These are phyloP conservation scores for Kuraishia capsulata DNA, from an alignment of 805 yeast species.

Conservation along the genomic window DNA sequence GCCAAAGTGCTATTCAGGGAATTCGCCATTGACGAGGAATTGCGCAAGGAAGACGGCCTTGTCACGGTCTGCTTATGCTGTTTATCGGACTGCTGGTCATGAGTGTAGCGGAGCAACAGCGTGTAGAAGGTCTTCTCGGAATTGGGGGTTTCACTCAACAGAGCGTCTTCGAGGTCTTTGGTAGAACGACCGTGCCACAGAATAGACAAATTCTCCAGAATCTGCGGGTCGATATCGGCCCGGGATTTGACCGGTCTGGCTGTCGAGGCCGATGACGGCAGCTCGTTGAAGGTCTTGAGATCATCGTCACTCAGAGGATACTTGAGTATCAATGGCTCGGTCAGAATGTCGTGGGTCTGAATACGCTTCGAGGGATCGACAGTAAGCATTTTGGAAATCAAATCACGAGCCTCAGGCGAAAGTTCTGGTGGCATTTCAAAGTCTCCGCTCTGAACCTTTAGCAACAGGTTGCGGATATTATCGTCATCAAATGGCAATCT, in stretches of 20 bases:
- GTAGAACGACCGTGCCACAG: slow-evolving; percentile 48
- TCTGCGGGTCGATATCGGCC: slow-evolving; percentile 41
- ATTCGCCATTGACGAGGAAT: slow-evolving; percentile 10
- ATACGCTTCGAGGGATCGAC: slow-evolving; percentile 68
- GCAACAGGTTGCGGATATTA: slow-evolving; percentile 56
- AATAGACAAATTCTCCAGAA: slow-evolving; percentile 44
- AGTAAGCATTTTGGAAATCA: slow-evolving; percentile 55
- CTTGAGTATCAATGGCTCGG: slow-evolving; percentile 45
- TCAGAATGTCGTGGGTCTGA: slow-evolving; percentile 53
- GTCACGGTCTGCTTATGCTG: neutral
- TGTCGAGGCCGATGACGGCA: slow-evolving; percentile 50
- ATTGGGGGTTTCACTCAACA: slow-evolving; percentile 18
- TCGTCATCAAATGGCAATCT: slow-evolving; percentile 81
- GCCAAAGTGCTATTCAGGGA: slow-evolving; percentile 11
- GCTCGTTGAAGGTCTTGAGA: slow-evolving; percentile 20
- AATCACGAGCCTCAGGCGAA: slow-evolving; percentile 56
- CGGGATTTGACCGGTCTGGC: slow-evolving; percentile 37
- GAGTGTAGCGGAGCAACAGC: slow-evolving; percentile 24
- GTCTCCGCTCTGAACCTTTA: slow-evolving; percentile 70
- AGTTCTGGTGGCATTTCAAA: slow-evolving; percentile 64
- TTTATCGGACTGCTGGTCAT: slow-evolving; percentile 17
- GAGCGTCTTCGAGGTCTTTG: slow-evolving; percentile 20
- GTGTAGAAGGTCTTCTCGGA: slow-evolving; percentile 30
- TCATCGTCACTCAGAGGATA: slow-evolving; percentile 37
- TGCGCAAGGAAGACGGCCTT: neutral